Evolutionary conservation across 75 land plant genomes (phyloP).

Genomic region (Cupressus sempervirens): DNA sequence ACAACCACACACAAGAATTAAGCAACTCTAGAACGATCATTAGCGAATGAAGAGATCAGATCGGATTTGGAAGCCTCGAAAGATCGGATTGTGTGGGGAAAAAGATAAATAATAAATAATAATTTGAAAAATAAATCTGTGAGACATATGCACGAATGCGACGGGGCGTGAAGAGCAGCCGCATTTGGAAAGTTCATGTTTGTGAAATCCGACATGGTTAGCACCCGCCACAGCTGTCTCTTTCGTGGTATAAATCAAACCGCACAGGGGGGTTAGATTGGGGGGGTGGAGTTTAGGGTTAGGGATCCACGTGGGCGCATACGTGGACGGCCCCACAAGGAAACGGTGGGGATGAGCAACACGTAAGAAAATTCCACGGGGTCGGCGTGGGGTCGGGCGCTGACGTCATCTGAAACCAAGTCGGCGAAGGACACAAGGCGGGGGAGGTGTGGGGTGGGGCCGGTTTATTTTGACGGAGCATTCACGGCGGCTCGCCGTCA

Average conservation of each 20-base stretch:
- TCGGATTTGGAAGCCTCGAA: background rate
- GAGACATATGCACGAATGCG: background rate
- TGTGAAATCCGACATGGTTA: constrained; percentile 7
- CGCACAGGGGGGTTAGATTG: background rate
- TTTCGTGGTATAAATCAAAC: background rate
- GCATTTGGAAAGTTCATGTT: background rate
- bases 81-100: background rate
- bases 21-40: background rate
- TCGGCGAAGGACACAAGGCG: background rate
- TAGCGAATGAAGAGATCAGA: background rate
- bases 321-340: background rate
- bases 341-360: background rate
- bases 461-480: background rate
- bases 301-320: background rate
- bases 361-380: background rate
- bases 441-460: background rate
- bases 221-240: background rate
- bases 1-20: background rate
- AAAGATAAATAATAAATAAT: too few relatives aligned
- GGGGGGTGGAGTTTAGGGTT: background rate
- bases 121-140: background rate
- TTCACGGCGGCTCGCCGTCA: constrained; percentile 5
- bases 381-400: background rate
- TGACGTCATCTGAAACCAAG: background rate
- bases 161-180: background rate